Conservation (phyloP, 2,329 filamentous ascomycete genomes). For the Shiraia bambusicola region DNA sequence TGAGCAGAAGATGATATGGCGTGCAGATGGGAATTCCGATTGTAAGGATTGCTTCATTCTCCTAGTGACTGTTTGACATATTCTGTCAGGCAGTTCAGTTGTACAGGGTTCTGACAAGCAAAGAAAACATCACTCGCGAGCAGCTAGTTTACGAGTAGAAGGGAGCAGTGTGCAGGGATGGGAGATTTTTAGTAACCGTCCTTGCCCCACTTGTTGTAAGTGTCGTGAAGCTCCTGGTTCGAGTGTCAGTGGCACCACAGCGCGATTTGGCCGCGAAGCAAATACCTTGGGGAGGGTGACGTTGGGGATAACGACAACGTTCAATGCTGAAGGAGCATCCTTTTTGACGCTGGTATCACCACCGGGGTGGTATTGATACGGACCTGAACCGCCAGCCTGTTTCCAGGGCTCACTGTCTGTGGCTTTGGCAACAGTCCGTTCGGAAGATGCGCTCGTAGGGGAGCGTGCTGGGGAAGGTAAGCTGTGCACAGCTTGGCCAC, state of each 20-base stretch:
- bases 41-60: no score
- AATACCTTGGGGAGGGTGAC: slow-evolving; percentile 79
- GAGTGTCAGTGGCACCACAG: slow-evolving; percentile 1
- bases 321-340: slow-evolving; percentile 92
- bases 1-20: no score
- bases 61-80: no score
- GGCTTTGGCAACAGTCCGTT: slow-evolving; percentile 73
- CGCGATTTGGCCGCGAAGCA: background rate
- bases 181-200: slow-evolving; percentile 67
- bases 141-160: no score
- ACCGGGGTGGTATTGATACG: slow-evolving; percentile 71
- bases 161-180: background rate
- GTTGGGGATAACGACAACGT: slow-evolving; percentile 90
- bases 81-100: no score
- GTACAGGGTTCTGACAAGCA: no score
- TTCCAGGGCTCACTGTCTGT: slow-evolving; percentile 90
- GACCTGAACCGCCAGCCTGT: slow-evolving; percentile 57
- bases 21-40: no score
- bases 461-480: slow-evolving; percentile 64
- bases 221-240: slow-evolving; percentile 80
- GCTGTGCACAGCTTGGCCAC: background rate
- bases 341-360: slow-evolving; percentile 77
- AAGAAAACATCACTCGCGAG: no score
- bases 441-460: slow-evolving; percentile 82
- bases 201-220: slow-evolving; percentile 99